Base-by-base conservation (phyloP, 1,139 yeast genomes). In the Arxiozyma slooffiae region DNA sequence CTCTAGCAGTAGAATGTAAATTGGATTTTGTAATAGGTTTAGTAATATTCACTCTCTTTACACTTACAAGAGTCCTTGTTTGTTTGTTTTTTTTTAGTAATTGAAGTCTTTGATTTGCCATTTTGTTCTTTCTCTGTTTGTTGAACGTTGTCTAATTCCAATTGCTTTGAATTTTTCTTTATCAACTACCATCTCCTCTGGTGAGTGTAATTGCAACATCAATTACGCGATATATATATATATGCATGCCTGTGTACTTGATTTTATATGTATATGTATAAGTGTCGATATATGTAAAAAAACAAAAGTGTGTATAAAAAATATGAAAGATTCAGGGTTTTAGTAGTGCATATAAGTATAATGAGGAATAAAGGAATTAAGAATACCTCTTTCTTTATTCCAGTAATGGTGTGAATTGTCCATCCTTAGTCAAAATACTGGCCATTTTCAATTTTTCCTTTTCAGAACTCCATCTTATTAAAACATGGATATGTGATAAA, bases 401-500 rank as follows among this genome's bases (percentile, higher is more conserved):
- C 7, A 20, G 6, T 17, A 48, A 18, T 39, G 51, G 48, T 26
- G 26, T 39, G 39, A 49, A 49, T 9, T 22, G 46, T 17, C 42
- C 42, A 9, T 41, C 46, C 20, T 41, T 38, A 24, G 20, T 14
- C n/a, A 49, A 37, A 4, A 45, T 21, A 18, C 38, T 37, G 17
- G 21, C 37, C 41, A 47, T 34, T 17, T 48, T 43, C 23, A 30
- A n/a, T 17, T 41, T 38, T n/a, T 47, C 45, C 23, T 39, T 18
- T 41, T 50, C 44, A 21, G 53, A 52, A 7, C 52, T 48, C 38
- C 55, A 49, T 37, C 67, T 71, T 38, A 80, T 60, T 23, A 80
- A 61, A 6, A 81, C 77, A 64, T 81, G 87, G 39, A 81, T 67
- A 63, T 81, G 87, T 44, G 85, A 80, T 46, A 81, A 72, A 23